Evolutionary conservation across 768 basidiomycete genomes (phyloP), one percentile per base, ranked within the genome.

Genomic region (Mycena galopus): DNA sequence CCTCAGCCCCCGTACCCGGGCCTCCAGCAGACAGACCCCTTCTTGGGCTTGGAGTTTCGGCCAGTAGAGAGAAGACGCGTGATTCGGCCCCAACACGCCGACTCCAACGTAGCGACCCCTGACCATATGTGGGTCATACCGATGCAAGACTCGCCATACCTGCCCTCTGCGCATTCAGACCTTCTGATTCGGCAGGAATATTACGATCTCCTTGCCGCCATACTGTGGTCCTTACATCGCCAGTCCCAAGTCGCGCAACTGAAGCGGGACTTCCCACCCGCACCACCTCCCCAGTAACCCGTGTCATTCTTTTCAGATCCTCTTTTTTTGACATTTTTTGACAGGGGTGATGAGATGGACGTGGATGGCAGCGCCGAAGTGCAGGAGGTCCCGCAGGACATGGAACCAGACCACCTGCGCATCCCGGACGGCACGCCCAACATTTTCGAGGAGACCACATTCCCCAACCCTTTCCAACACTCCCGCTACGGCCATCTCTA

Each of bases 101-200:
- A 55, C 51, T 35, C 64, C 35, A 25, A 27, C 11, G 64, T 65
- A 35, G 39, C 14, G 51, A 65, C 64, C 10, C 64, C 64, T 55
- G 23, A 35, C 14, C 16, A 55, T 19, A 65, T 65, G 51, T 65
- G 64, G 64, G 35, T 63, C 32, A 51, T 63, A 23, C 62, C 62
- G 14, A 63, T 19, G 21, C 47, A 47, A 32, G 27, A 50, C 30
- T 51, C 32, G n/a, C 4, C 23, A 16, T 39, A 39, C 17, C 64
- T 55, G 25, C 64, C 64, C 64, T 65, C 51, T 33, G 33, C 64
- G 27, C 35, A 25, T 8, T 35, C 23, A n/a, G 35, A 51, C 30
- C 4, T 65, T 23, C 55, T 65, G 64, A 44, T 65, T 5, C 25
- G 65, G 37, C 65, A 65, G 27, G 65, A 65, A 32, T 65, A 65